These are phyloP conservation scores for Apocynum venetum DNA, from an alignment of 257 asterid species.

Conservation along the genomic window DNA sequence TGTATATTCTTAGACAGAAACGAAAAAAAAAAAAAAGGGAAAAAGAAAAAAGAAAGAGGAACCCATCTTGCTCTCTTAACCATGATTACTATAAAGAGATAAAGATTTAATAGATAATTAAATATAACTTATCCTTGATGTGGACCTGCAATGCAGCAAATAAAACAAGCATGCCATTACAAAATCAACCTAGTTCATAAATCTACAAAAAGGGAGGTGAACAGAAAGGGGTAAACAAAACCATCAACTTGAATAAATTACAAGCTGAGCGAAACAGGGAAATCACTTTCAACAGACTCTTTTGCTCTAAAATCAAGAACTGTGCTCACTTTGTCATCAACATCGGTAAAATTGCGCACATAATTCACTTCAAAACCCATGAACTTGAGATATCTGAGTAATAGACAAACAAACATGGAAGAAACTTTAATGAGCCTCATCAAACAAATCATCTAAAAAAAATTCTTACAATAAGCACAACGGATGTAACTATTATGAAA, in stretches of 20 bases:
- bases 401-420: conserved; percentile 31
- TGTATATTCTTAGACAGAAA: neutral
- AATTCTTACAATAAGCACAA: neutral
- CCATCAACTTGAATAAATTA: neutral
- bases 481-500: neutral
- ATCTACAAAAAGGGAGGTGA: neutral
- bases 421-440: conserved; percentile 24
- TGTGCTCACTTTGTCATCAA: conserved; percentile 81
- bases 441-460: neutral
- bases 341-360: conserved; percentile 95
- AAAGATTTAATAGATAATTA: neutral
- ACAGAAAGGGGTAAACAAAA: neutral
- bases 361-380: conserved; percentile 92
- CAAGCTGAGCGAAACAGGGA: neutral
- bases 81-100: neutral
- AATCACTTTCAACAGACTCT: neutral
- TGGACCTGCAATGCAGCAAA: neutral
- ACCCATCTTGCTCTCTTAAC: neutral
- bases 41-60: too few relatives aligned
- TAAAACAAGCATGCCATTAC: neutral
- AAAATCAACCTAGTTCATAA: neutral
- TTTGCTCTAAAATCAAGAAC: conserved; percentile 15
- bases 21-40: neutral
- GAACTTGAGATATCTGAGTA: conserved; percentile 85
- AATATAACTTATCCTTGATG: neutral